These are phyloP conservation scores for Colletotrichum chrysophilum DNA, from an alignment of 2,329 filamentous ascomycete genomes.

Conservation along the genomic window DNA sequence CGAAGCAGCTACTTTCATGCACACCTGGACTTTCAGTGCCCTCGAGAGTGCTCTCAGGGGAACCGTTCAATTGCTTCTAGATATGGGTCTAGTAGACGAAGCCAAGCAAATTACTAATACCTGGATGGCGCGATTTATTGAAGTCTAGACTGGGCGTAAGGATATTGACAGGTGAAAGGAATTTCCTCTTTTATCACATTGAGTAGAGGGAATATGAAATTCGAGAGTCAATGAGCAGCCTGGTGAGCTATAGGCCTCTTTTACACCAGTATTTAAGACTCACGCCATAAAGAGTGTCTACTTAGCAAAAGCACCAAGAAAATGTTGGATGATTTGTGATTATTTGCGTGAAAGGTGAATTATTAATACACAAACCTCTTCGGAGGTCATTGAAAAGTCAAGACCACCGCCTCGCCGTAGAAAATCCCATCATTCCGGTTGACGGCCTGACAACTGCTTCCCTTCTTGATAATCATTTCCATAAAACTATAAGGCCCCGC, in stretches of 20 bases:
- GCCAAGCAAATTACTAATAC: slow-evolving; percentile 60
- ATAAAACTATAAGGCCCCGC: background rate
- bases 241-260: background rate
- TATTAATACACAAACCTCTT: background rate
- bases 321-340: background rate
- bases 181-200: background rate
- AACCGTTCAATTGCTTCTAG: slow-evolving; percentile 57
- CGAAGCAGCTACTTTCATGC: slow-evolving; percentile 54
- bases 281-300: fast-evolving
- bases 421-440: background rate
- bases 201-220: background rate
- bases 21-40: slow-evolving; percentile 57
- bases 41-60: slow-evolving; percentile 62
- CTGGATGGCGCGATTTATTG: slow-evolving; percentile 66
- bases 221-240: background rate
- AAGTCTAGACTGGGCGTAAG: background rate
- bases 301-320: background rate
- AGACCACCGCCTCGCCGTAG: background rate
- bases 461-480: fast-evolving
- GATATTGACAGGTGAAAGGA: background rate
- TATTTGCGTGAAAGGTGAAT: background rate
- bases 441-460: background rate
- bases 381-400: background rate
- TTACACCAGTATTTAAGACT: background rate
- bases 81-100: slow-evolving; percentile 64